Evolutionary conservation across 2,329 filamentous ascomycete genomes (phyloP).

Genomic region (Verticillium albo-atrum): DNA sequence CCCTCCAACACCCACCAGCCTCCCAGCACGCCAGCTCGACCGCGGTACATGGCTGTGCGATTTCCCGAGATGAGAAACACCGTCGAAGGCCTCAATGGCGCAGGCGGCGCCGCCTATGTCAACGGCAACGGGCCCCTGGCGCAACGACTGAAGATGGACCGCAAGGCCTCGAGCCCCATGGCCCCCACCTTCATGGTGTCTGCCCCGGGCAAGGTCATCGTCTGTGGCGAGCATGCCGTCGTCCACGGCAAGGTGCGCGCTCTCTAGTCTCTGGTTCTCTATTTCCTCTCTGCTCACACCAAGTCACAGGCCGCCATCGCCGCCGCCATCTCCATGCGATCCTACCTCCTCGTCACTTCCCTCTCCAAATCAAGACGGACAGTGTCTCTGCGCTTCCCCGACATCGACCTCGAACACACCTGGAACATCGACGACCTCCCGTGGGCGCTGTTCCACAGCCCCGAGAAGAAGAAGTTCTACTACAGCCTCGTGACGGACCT

Average conservation of each 20-base stretch:
- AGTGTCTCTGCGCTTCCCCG: slow-evolving; percentile 83
- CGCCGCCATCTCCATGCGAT: slow-evolving; percentile 89
- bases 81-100: slow-evolving; percentile 14
- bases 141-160: slow-evolving; percentile 35
- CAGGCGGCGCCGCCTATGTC: slow-evolving; percentile 5
- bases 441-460: slow-evolving; percentile 75
- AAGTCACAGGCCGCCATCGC: slow-evolving; percentile 76
- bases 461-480: slow-evolving; percentile 89
- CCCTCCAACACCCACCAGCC: no score
- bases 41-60: slow-evolving; percentile 17
- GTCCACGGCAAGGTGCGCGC: slow-evolving; percentile 80
- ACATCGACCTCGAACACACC: slow-evolving; percentile 83
- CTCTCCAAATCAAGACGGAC: slow-evolving; percentile 89
- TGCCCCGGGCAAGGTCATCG: slow-evolving; percentile 95
- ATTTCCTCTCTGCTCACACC: background rate
- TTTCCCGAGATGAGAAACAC: slow-evolving; percentile 25
- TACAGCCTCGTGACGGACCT: slow-evolving; percentile 83
- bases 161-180: slow-evolving; percentile 61
- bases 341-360: slow-evolving; percentile 92
- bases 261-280: slow-evolving; percentile 1
- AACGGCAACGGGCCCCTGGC: slow-evolving; percentile 26
- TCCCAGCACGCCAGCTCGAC: slow-evolving; percentile 10
- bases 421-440: slow-evolving; percentile 93
- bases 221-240: slow-evolving; percentile 97
- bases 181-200: slow-evolving; percentile 96